phyloP scores from a whole-genome alignment of 2,329 filamentous ascomycete species.

The Claviceps sp. region DNA sequence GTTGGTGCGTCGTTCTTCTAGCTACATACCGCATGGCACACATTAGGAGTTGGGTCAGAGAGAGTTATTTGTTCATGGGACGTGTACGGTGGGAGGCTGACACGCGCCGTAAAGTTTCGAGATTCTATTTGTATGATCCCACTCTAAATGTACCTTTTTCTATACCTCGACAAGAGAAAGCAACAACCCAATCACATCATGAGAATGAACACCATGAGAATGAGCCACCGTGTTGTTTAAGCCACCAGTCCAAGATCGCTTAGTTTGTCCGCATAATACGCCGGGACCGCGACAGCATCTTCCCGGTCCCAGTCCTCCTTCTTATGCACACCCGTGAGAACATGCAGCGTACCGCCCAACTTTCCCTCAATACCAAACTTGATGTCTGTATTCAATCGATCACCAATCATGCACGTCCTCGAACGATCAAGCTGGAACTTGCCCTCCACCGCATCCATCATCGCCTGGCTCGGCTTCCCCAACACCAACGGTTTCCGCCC shows the following conservation, averaged over 20 bases:
- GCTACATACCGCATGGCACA: not conserved
- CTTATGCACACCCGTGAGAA: constrained; percentile 78
- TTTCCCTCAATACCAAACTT: constrained; percentile 85
- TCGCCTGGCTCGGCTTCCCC: constrained; percentile 92
- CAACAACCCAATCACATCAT: constrained; percentile 2
- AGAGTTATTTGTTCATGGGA: not conserved
- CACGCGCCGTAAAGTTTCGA: not conserved
- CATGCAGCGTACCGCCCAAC: constrained; percentile 79
- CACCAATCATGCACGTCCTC: constrained; percentile 89
- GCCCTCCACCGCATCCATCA: constrained; percentile 98
- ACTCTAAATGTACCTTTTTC: not conserved
- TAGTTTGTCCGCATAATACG: constrained; percentile 72
- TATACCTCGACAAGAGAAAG: not conserved
- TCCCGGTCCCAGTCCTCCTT: constrained; percentile 70
- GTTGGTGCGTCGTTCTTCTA: not conserved
- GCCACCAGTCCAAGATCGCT: constrained; percentile 48
- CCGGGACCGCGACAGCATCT: constrained; percentile 56
- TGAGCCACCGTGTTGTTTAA: constrained; percentile 6
- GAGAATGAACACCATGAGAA: too few species aligned
- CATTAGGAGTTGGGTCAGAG: too few species aligned
- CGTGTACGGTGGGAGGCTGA: not conserved
- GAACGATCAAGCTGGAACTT: constrained; percentile 81
- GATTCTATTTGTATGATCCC: too few species aligned
- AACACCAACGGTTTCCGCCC: constrained; percentile 59
- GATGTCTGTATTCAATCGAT: constrained; percentile 90